Evolutionary conservation across 805 yeast genomes (phyloP), one percentile per base, ranked within the genome.

Genomic region (Candida incommunis): DNA sequence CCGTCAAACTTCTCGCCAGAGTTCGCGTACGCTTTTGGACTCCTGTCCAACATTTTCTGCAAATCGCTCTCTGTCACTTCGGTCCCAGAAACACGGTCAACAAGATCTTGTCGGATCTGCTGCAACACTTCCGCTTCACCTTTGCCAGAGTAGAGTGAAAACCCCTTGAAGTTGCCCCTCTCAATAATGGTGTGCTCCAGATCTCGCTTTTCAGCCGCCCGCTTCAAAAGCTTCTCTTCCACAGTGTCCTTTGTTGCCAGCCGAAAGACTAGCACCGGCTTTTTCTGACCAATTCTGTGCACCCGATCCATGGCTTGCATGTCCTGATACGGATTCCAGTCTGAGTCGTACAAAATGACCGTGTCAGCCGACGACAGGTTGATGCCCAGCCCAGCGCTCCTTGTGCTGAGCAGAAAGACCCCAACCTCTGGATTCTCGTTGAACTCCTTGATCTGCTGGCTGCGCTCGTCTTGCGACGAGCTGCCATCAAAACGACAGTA

Each of bases 291-390:
- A 45, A 92, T 85, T 56, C 98, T 69, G 59, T 90, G 97, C 11
- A 83, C 94, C 45, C 98, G 70, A 55, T 88, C 97, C 77, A 90
- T 90, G 0, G 97, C 97, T 60, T 90, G 98, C 43, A 87, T 66
- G 62, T 90, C 97, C 50, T 86, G 94, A 57, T 90, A 96, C 0
- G 97, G 98, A 56, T 90, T 90, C 95, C 96, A 90, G 58, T 90
- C 98, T 46, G 86, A 82, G 56, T 90, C 98, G 57, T 85, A 87
- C 9, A 90, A 55, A 2, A 90, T 75, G 1, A 92, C 97, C 1
- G 94, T 80, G 51, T 92, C 96, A 0, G 97, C 95, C 0, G 81
- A 77, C 0, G 80, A 75, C 45, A 90, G 67, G 56, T 90, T 90
- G 40, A 90, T 76, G 3, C 98, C 98, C 25, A 90, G 70, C 0